Evolutionary conservation across 345 rosid species (phyloP).

Genomic region (Boechera divaricarpa): DNA sequence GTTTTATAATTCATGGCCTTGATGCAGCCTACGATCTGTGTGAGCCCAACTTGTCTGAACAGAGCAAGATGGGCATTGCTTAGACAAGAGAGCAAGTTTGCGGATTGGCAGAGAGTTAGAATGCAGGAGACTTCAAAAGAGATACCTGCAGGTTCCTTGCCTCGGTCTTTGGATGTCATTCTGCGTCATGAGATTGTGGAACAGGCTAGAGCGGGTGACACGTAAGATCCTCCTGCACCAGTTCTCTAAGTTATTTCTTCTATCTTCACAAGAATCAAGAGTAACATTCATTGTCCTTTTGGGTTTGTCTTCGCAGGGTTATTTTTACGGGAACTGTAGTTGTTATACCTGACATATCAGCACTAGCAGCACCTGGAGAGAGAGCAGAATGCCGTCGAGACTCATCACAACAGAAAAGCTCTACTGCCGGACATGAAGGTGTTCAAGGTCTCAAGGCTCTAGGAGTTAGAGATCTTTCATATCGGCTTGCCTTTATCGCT

Average conservation of each 20-base stretch:
- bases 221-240: conserved; percentile 52
- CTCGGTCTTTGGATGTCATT: conserved; percentile 89
- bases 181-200: conserved; percentile 97
- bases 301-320: conserved; percentile 59
- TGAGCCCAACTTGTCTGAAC: conserved; percentile 67
- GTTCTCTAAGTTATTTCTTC: not conserved
- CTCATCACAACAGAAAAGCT: conserved; percentile 65
- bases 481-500: conserved; percentile 91
- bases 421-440: conserved; percentile 74
- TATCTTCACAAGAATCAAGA: not conserved
- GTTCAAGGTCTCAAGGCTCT: conserved; percentile 82
- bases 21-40: conserved; percentile 84
- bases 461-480: conserved; percentile 96
- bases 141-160: conserved; percentile 97
- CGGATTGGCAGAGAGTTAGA: conserved; percentile 99
- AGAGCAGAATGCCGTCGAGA: conserved; percentile 86
- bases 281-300: conserved; percentile 13
- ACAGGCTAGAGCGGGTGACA: conserved; percentile 97
- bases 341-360: conserved; percentile 91
- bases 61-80: conserved; percentile 83
- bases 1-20: not conserved
- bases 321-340: conserved; percentile 90
- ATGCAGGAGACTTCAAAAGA: conserved; percentile 98
- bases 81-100: conserved; percentile 93
- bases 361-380: conserved; percentile 95